Evolutionary conservation across 176 grass and related monocot species (phyloP), one percentile per base, ranked within the genome.

Genomic region (Aegilops speltoides): DNA sequence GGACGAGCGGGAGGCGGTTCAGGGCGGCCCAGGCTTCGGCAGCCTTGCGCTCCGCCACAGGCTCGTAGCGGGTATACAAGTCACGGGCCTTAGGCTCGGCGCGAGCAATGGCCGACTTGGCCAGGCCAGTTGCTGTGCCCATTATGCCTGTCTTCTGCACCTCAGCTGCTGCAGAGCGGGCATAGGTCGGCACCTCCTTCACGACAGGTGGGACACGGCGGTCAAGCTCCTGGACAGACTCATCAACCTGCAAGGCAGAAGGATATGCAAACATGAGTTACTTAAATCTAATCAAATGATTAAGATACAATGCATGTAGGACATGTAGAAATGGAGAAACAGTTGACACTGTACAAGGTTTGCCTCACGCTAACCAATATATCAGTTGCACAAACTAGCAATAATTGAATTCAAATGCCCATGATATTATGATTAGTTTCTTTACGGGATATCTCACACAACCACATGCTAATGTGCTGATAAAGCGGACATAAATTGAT

Each of bases 1-100:
- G 96, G 22, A 98, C 86, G 13, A 98, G 84, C 0, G 96, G 96
- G 34, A 98, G 96, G 22, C 90, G 86, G 86, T 98, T 96, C 54
- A 98, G 88, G n/a, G 93, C 90, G 6, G 85, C 81, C 93, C 96
- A 98, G 0, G 93, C 86, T 15, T 93, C 90, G 0, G 80, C 90
- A 0, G 93, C 96, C 37, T 66, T 82, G 32, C 88, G 86, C 88
- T 98, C 96, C 2, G 91, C 93, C 36, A 86, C 82, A 0, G 93
- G 93, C 84, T 98, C 96, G 2, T 95, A 98, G 54, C 92, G 94
- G 74, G 85, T 80, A 84, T 93, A 95, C 45, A 98, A 48, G 73
- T 86, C 91, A 1, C 88, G 68, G 9, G 93, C 95, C 66, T 85
- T 88, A 0, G 92, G 95, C 64, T 97, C 92, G 0, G 80, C 90